These are phyloP conservation scores for Hericium alpestre DNA, from an alignment of 768 basidiomycete genomes.

Conservation along the genomic window DNA sequence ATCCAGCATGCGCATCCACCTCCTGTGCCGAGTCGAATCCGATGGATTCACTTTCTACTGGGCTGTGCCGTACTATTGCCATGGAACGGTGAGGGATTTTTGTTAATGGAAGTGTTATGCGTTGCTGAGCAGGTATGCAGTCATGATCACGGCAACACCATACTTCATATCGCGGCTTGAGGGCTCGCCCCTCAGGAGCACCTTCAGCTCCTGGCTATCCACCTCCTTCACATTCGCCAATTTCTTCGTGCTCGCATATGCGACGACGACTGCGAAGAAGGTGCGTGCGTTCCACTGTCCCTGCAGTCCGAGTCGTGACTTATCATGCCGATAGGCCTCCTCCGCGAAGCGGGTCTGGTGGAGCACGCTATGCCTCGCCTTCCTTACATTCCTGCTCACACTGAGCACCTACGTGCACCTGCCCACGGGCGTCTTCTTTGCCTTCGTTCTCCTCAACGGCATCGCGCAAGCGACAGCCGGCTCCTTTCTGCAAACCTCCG, in stretches of 20 bases:
- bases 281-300: constrained; percentile 27
- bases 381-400: constrained; percentile 49
- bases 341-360: constrained; percentile 47
- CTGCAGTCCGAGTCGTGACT: not conserved
- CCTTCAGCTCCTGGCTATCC: constrained; percentile 36
- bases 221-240: constrained; percentile 47
- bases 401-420: constrained; percentile 53
- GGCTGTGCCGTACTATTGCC: constrained; percentile 75
- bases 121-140: constrained; percentile 28
- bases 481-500: constrained; percentile 67
- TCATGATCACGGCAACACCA: constrained; percentile 76
- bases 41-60: constrained; percentile 61
- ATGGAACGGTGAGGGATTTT: constrained; percentile 67
- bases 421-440: constrained; percentile 47
- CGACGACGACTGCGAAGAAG: constrained; percentile 57
- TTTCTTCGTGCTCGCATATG: constrained; percentile 63
- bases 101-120: not conserved
- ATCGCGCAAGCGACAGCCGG: constrained; percentile 49
- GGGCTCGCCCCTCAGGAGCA: constrained; percentile 43
- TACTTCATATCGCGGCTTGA: constrained; percentile 67
- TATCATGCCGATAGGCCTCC: constrained; percentile 33
- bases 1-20: not conserved
- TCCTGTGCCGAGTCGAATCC: constrained; percentile 33
- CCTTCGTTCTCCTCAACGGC: constrained; percentile 54
- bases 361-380: constrained; percentile 38